Evolutionary conservation across 1,139 yeast genomes (phyloP), one percentile per base, ranked within the genome.

Genomic region (Nakaseomyces bracarensis): DNA sequence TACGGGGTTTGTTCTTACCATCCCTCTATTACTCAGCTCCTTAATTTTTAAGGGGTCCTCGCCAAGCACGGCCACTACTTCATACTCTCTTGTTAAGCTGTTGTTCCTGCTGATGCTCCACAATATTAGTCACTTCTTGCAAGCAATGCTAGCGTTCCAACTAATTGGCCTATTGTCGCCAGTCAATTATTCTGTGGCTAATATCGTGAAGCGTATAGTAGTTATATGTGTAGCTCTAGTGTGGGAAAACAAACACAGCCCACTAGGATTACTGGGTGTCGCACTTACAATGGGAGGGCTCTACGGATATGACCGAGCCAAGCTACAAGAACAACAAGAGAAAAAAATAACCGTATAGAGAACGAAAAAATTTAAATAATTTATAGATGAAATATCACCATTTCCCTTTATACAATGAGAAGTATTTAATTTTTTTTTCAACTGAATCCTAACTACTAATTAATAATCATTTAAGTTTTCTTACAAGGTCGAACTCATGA

Each of bases 141-240:
- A 89, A 65, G 82, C 93, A 39, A 68, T 89, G 57, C 67, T 87
- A 44, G 96, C 96, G 26, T 89, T 89, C 64, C 95, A 86, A 63
- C 76, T 89, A 39, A 74, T 89, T 52, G 96, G 96, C 8, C 67
- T 78, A 61, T 76, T 89, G 26, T 76, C 89, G 11, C 93, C 97
- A 1, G 91, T 89, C 39, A 84, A 89, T 50, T 89, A 89, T 65
- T 82, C 95, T 31, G 85, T 89, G 54, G 96, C 96, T 34, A 84
- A 84, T 57, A 78, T 89, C 45, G 66, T 87, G 63, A 89, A 89
- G 61, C 75, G 97, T 51, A 85, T 89, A 42, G 82, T 85, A 27
- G 89, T 89, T 41, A 87, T 89, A 45, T 65, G 80, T 20, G 81
- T 82, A 46, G 85, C 96, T 6, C 79, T 89, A 50, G 47, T 83